phyloP scores from a whole-genome alignment of 345 rosid species.

The Rhodamnia rubescens region DNA sequence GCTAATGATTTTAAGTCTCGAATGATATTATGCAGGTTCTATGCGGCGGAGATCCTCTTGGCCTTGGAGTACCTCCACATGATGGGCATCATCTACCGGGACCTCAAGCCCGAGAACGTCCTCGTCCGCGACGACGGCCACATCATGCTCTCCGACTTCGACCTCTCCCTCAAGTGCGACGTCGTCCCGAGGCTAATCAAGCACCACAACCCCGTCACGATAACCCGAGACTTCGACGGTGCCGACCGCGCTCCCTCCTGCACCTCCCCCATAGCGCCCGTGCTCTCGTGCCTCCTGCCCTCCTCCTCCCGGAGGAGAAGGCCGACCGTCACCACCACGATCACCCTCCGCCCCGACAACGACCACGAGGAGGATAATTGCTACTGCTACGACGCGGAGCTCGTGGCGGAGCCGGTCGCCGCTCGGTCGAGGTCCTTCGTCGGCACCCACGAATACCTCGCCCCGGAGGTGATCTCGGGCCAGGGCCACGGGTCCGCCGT shows the following conservation, averaged over 20 bases:
- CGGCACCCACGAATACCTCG: slow-evolving; percentile 92
- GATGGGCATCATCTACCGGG: slow-evolving; percentile 74
- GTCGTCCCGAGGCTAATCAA: slow-evolving; percentile 60
- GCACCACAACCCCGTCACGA: not conserved
- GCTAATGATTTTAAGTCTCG: not conserved
- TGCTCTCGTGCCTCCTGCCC: slow-evolving; percentile 54
- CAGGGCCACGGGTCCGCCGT: slow-evolving; percentile 96
- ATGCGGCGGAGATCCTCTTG: slow-evolving; percentile 57
- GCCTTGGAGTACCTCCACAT: slow-evolving; percentile 69
- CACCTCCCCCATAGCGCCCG: slow-evolving; percentile 50
- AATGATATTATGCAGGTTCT: slow-evolving; percentile 31
- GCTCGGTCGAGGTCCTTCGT: slow-evolving; percentile 81
- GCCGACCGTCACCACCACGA: slow-evolving; percentile 14
- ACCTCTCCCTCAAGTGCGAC: slow-evolving; percentile 75
- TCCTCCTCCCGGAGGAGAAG: slow-evolving; percentile 23
- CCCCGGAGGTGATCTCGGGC: slow-evolving; percentile 93
- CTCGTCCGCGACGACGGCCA: slow-evolving; percentile 66
- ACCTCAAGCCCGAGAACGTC: slow-evolving; percentile 66
- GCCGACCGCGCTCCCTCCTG: slow-evolving; percentile 55
- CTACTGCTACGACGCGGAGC: slow-evolving; percentile 17
- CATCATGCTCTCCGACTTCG: slow-evolving; percentile 70
- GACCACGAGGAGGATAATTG: not conserved
- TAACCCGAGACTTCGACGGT: slow-evolving; percentile 3
- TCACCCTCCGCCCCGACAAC: not conserved
- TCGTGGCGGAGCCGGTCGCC: slow-evolving; percentile 71